Evolutionary conservation across 1,139 yeast genomes (phyloP).

Genomic region (Arxiozyma slooffiae): DNA sequence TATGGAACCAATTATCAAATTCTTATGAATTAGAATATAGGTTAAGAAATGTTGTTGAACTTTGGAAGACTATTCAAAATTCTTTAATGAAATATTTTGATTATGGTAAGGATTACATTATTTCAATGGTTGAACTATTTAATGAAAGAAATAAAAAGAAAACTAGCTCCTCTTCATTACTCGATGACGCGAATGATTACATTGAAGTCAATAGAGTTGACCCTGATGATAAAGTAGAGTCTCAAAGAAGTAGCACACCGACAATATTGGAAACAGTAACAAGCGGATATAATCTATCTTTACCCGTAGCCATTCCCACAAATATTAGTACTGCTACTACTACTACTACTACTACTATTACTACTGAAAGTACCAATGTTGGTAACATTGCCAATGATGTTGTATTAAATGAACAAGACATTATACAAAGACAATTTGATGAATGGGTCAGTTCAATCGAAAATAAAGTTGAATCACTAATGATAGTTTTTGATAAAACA

Average conservation of each 20-base stretch:
- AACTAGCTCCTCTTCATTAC: no score
- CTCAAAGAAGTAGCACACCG: not conserved
- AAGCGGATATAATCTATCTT: not conserved
- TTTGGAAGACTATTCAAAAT: not conserved
- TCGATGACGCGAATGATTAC: no score
- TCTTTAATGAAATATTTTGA: not conserved
- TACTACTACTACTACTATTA: not conserved
- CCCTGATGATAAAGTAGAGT: not conserved
- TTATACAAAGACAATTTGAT: conserved; percentile 12
- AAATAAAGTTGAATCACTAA: conserved; percentile 9
- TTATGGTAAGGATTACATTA: not conserved
- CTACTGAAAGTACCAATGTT: not conserved
- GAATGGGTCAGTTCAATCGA: conserved; percentile 11
- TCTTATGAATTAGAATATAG: not conserved
- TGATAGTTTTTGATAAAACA: conserved; percentile 10
- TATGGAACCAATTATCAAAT: not conserved
- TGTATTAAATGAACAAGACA: conserved; percentile 7
- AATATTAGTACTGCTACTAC: not conserved
- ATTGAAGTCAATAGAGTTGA: not conserved
- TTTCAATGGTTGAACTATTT: not conserved
- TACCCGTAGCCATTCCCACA: conserved; percentile 1
- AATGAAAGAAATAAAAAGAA: not conserved
- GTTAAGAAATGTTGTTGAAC: not conserved
- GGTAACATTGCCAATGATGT: conserved; percentile 4
- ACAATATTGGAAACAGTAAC: not conserved